Evolutionary conservation across 352 stramenopile species (phyloP).

Genomic region (Globisporangium takayamanum): DNA sequence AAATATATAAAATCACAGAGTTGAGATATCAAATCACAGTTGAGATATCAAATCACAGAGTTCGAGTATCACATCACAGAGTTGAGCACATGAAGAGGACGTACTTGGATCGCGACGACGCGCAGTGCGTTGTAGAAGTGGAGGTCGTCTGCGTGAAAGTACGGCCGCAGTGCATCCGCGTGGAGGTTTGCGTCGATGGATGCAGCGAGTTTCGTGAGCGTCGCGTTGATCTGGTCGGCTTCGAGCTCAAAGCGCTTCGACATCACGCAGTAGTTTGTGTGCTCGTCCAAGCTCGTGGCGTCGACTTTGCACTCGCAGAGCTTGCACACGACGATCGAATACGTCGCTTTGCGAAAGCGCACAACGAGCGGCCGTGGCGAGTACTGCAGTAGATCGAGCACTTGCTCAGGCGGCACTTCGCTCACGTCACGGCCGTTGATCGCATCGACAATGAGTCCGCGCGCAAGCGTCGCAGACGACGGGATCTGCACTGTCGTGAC

Average conservation of each 20-base stretch:
- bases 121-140: slow-evolving; percentile 71
- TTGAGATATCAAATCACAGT: background rate
- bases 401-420: slow-evolving; percentile 30
- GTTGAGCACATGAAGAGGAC: background rate
- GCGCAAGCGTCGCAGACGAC: slow-evolving; percentile 27
- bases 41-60: background rate
- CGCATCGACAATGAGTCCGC: slow-evolving; percentile 55
- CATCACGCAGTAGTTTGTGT: slow-evolving; percentile 78
- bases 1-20: background rate
- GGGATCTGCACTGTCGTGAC: slow-evolving; percentile 38
- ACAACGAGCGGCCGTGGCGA: slow-evolving; percentile 53
- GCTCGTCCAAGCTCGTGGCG: slow-evolving; percentile 51
- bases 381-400: slow-evolving; percentile 62
- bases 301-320: slow-evolving; percentile 77
- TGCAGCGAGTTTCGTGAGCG: slow-evolving; percentile 39
- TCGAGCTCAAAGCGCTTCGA: slow-evolving; percentile 71
- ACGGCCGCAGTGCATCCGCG: slow-evolving; percentile 24
- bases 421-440: slow-evolving; percentile 45
- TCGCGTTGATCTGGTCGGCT: slow-evolving; percentile 70
- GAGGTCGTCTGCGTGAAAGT: slow-evolving; percentile 49
- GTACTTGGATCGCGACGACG: slow-evolving; percentile 52
- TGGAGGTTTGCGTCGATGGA: slow-evolving; percentile 56
- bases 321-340: slow-evolving; percentile 63
- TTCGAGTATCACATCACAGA: background rate
- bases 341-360: slow-evolving; percentile 42